Base-by-base conservation (phyloP, 768 basidiomycete genomes). In the Pisolithus sp. region DNA sequence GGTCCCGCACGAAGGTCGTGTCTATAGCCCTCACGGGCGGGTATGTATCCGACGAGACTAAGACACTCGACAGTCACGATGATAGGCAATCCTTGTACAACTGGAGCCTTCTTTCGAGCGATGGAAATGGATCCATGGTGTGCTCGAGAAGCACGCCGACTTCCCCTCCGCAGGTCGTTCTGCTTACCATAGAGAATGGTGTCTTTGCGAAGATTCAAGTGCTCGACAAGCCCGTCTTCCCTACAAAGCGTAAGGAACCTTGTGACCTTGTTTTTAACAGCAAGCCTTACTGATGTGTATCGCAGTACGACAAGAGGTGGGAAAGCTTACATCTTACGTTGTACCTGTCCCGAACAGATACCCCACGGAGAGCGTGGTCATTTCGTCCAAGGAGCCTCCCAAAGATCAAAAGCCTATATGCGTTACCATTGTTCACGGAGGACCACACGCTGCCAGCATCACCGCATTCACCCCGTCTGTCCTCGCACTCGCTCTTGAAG, bases 391-490 rank as follows among this genome's bases (percentile, higher is more conserved):
- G 7, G 55, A 53, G 39, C 48, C 38, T 7, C 60, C 45, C 5
- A 21, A 53, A n/a, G 61, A 53, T 12, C 50, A 20, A 2, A 62
- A 62, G 18, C 70, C 71, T 2, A 73, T 77, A 18, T 83, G 74
- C 48, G 67, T 88, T 46, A 77, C 76, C 0, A 61, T 71, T 13
- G 75, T 76, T 7, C 86, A 86, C 53, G 85, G 85, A 9, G 85
- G 85, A 2, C 85, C 85, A 0, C 84, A 86, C 58, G 70, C 60
- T 0, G 69, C 72, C 1, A 68, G 59, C 3, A 73, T 73, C 0
- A 81, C 78, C 0, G 70, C 72, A 0, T 88, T 82, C 57, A 65
- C 61, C 4, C 64, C 82, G 0, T 49, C 57, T 12, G 67, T 62
- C 0, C 72, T 71, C 0, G 77, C 77, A 0, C 65, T 79, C 9